These are phyloP conservation scores for Sporothrix protearum DNA, from an alignment of 2,329 filamentous ascomycete genomes.

Conservation along the genomic window DNA sequence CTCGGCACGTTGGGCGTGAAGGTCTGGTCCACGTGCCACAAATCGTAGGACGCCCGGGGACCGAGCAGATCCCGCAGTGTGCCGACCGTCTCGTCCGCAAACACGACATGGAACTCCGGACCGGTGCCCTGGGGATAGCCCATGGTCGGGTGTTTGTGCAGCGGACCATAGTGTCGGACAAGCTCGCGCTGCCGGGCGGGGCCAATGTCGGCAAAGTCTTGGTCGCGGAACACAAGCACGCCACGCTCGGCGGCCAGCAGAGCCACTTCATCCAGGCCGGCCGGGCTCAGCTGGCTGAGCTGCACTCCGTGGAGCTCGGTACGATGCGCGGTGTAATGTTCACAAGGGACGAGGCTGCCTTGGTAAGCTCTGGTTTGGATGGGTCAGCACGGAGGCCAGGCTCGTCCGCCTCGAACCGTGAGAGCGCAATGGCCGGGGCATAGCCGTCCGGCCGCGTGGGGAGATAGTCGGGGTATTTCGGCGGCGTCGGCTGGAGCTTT, in stretches of 20 bases:
- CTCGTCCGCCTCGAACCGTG: conserved; percentile 62
- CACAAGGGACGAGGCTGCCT: conserved; percentile 44
- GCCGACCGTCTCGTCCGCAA: conserved; percentile 61
- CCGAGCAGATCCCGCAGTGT: conserved; percentile 45
- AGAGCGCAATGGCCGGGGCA: conserved; percentile 53
- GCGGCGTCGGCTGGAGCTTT: not conserved
- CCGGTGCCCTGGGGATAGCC: conserved; percentile 59
- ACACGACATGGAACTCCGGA: conserved; percentile 68
- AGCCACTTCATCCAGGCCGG: conserved; percentile 66
- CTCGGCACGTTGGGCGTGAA: conserved; percentile 87
- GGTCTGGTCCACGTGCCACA: conserved; percentile 86
- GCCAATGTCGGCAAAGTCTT: conserved; percentile 61
- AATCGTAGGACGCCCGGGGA: conserved; percentile 72
- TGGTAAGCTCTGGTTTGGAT: conserved; percentile 59
- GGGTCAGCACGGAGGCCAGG: conserved; percentile 66
- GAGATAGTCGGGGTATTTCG: conserved; percentile 59
- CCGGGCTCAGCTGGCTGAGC: conserved; percentile 57
- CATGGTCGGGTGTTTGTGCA: conserved; percentile 67
- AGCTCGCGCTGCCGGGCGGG: conserved; percentile 62
- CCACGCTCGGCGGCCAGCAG: conserved; percentile 67
- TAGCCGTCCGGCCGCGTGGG: conserved; percentile 59
- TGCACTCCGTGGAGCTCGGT: conserved; percentile 65
- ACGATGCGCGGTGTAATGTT: conserved; percentile 63
- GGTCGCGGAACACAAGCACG: conserved; percentile 66
- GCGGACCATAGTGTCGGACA: conserved; percentile 55